Base-by-base conservation (phyloP, 2,329 filamentous ascomycete species). In the Escovopsis sp. region DNA sequence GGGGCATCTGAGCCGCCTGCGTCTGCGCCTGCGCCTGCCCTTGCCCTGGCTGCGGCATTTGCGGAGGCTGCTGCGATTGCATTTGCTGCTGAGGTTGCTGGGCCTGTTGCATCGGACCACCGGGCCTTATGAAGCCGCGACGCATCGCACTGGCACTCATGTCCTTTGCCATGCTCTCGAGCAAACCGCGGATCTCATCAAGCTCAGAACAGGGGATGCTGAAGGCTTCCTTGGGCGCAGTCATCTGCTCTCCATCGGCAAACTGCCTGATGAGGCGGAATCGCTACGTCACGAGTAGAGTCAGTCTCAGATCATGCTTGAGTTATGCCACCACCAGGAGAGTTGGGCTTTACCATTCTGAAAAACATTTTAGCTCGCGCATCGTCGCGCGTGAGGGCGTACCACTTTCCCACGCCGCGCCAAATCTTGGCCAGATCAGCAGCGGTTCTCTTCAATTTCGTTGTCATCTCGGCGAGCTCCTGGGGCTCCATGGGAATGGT, bases 261-360 rank as follows among this genome's bases (percentile, higher is more conserved):
- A 72, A 76, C 45, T 77, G 72, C 31, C 60, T 62, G 1, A 61
- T 44, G 23, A 76, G 55, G 10, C 67, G 68, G 19, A 61, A 52
- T 39, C 70, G 67, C 70, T 76, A 45, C 28, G 8, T 28, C 15
- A 14, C 21, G 8, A 7, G 21, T 11, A 25, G 39, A 27, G 48
- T 66, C 50, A 66, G 58, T 41, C 39, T 34, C 13, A 9, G 25
- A 12, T 18, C 14, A 18, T 35, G 15, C 18, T 6, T 9, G 3
- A 3, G 8, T 23, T 8, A 11, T 8, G 8, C 11, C 6, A 11
- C 21, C 18, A 16, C 2, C 31, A 19, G 33, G 13, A 28, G 26
- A 16, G 15, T 15, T n/a, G n/a, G n/a, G n/a, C 60, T 67, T 58
- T 56, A 72, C 68, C 41, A 58, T 59, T 45, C 60, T 61, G 54